Percentiles rank a stretch among this genome's conserved stretches.
Conservation (phyloP, 768 basidiomycete species). For the Nidularia sp. region DNA sequence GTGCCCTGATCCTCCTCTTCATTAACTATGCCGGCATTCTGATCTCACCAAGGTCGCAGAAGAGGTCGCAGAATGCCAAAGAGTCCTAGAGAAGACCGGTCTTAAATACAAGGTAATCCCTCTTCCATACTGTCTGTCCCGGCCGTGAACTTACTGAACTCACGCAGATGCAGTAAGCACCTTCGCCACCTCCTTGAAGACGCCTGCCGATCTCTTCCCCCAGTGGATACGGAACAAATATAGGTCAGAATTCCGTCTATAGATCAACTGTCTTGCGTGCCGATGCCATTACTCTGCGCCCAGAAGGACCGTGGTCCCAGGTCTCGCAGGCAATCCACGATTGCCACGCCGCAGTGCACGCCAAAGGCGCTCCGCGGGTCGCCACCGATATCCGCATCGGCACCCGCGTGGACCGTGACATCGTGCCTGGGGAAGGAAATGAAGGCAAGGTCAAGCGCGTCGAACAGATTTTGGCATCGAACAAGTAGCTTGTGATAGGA, state of each 20-base stretch:
- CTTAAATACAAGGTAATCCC: slow-evolving; percentile 68
- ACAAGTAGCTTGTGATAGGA: too few species aligned
- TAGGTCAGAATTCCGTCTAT: slow-evolving; percentile 41
- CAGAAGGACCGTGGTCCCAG: slow-evolving; percentile 82
- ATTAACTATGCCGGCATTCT: slow-evolving; percentile 1
- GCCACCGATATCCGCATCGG: slow-evolving; percentile 96
- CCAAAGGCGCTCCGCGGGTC: slow-evolving; percentile 66
- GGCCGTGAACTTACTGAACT: slow-evolving; percentile 6
- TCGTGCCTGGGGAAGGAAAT: slow-evolving; percentile 67
- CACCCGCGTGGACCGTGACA: slow-evolving; percentile 71
- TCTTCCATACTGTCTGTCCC: neutral
- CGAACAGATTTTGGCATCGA: slow-evolving; percentile 60
- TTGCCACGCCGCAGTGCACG: slow-evolving; percentile 86
- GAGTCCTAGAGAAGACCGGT: slow-evolving; percentile 79
- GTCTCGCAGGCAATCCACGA: slow-evolving; percentile 87
- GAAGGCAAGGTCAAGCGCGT: slow-evolving; percentile 78
- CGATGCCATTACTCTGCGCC: slow-evolving; percentile 5
- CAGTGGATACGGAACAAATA: slow-evolving; percentile 90
- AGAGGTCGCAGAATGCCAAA: slow-evolving; percentile 78
- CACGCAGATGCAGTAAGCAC: slow-evolving; percentile 64
- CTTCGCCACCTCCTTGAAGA: neutral
- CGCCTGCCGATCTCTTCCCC: neutral
- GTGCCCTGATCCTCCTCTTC: slow-evolving; percentile 25
- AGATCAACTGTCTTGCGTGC: neutral
- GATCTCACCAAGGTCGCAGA: slow-evolving; percentile 53